Base-by-base conservation (phyloP, 2,329 filamentous ascomycete species). In the Raffaelea arxii region DNA sequence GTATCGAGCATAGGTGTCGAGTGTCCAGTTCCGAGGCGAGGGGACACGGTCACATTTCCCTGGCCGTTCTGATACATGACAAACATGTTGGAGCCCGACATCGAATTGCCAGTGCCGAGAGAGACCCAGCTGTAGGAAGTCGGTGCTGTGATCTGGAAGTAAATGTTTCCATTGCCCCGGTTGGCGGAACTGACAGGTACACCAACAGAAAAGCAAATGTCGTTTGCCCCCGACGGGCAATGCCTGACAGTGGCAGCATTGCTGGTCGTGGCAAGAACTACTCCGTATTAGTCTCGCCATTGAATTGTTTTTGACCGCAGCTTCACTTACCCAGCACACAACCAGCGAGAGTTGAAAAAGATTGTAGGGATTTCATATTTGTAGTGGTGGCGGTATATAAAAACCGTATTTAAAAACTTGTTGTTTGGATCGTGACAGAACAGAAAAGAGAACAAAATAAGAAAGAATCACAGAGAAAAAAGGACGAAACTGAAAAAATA, bases 31-130 rank as follows among this genome's bases (percentile, higher is more conserved):
- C 71, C 75, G 3, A 59, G 54, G 21, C 80, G 73, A 2, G 78
- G 69, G 51, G 78, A 82, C 45, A 83, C 57, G 1, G 80, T 84
- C 22, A 83, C 68, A 56, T 82, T 82, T 50, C 73, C 72, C 4
- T 54, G 52, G 49, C 76, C 75, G 52, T 79, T 68, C 40, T 74
- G 62, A 59, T 84, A 84, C 53, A 82, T 67, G 55, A 84, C 52
- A 56, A 84, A 82, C 48, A 83, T 80, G 57, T 78, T 73, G 43
- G 78, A 60, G 25, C 69, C 73, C 14, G 58, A 36, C 80, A 84
- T 84, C 37, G 52, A 49, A 0, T 56, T 54, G 40, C 80, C 80
- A 25, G 74, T 75, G 25, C 76, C 80, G 18, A 82, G 64, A 9
- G 67, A 74, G 16, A 80, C 68, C 80, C 80, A 84, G 49, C 60